A percentile compares a stretch with the other conserved stretches of the same genome.
Evolutionary conservation across 441 rosid genomes (phyloP).

Genomic region (Eutrema salsugineum): DNA sequence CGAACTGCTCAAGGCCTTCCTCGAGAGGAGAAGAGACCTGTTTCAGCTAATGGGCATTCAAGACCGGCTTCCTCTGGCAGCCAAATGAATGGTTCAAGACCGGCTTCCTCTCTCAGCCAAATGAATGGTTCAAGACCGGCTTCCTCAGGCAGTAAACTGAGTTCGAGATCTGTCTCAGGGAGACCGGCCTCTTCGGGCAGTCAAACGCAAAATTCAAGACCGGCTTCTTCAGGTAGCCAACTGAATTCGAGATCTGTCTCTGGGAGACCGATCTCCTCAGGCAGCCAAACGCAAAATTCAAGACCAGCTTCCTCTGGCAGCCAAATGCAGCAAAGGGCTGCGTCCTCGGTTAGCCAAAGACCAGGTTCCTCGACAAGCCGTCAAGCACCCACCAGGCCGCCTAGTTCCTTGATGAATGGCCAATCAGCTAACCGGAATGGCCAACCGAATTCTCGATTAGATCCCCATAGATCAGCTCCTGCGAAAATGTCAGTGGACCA

Average conservation of each 20-base stretch:
- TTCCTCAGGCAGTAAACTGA: conserved; percentile 15
- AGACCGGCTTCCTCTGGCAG: conserved; percentile 23
- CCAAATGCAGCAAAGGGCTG: conserved; percentile 13
- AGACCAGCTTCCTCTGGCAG: not conserved
- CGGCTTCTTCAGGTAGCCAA: conserved; percentile 5
- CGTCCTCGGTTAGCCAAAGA: too few species aligned
- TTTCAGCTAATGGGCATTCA: conserved; percentile 27
- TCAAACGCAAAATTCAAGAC: not conserved
- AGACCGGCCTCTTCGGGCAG: conserved; percentile 15
- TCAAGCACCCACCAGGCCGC: conserved; percentile 26
- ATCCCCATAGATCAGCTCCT: conserved; percentile 40
- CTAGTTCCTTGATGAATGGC: conserved; percentile 23
- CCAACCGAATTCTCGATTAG: conserved; percentile 43
- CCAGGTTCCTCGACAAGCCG: conserved; percentile 24
- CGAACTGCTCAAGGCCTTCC: conserved; percentile 30
- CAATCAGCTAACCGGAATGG: conserved; percentile 42
- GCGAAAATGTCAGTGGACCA: conserved; percentile 39
- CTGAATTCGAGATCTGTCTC: conserved; percentile 34
- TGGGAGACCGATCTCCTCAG: conserved; percentile 25
- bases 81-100: conserved; percentile 21
- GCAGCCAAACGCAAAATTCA: conserved; percentile 3
- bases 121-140: conserved; percentile 30
- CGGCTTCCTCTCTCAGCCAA: conserved; percentile 9
- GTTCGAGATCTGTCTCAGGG: conserved; percentile 39
- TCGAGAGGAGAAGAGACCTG: conserved; percentile 28